Base-by-base conservation (phyloP, 805 yeast species). In the Saccharomycopsis sp. region DNA sequence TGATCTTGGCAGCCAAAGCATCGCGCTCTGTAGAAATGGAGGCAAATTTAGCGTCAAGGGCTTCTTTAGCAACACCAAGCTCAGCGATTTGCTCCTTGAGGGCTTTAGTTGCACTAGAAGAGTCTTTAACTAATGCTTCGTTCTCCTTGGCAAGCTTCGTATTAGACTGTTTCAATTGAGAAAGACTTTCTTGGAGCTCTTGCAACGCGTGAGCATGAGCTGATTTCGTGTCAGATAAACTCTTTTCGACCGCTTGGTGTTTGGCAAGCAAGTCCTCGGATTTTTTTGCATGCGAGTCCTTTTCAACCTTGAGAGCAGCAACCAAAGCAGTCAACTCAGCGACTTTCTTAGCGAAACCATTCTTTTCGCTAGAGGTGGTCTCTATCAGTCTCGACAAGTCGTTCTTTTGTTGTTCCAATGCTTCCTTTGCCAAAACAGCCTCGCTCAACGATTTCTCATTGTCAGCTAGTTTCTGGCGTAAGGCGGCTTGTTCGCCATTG, bases 321-420 rank as follows among this genome's bases (percentile, higher is more conserved):
- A 29, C 3, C 8, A 51, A 24, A 29, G 55, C 54, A 44, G 34
- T 46, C 23, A 54, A 37, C 48, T 54, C 56, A 7, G 47, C 51
- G 7, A 54, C 5, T n/a, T 37, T 16, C 24, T 51, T 50, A 3
- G 29, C 21, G 20, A 34, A n/a, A 29, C 48, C 20, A 21, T 51
- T 51, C 24, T 55, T 51, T 15, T 16, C 58, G 8, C 44, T 18
- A 15, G 29, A 3, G 5, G 2, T 29, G 8, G 14, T 52, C 47
- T 47, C 50, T 23, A 24, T 15, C 18, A 8, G 37, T 29, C 37
- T 29, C 5, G 9, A 15, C n/a, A 56, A 34, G n/a, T 50, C 52
- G 9, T 50, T 8, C 7, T 46, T 52, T 20, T 46, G 34, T 34
- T 40, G 34, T 15, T 15, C 24, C 40, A 57, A 53, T 4, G 14